These are phyloP conservation scores for Paracoccidioides brasiliensis DNA, from an alignment of 2,329 filamentous ascomycete genomes.

Conservation along the genomic window DNA sequence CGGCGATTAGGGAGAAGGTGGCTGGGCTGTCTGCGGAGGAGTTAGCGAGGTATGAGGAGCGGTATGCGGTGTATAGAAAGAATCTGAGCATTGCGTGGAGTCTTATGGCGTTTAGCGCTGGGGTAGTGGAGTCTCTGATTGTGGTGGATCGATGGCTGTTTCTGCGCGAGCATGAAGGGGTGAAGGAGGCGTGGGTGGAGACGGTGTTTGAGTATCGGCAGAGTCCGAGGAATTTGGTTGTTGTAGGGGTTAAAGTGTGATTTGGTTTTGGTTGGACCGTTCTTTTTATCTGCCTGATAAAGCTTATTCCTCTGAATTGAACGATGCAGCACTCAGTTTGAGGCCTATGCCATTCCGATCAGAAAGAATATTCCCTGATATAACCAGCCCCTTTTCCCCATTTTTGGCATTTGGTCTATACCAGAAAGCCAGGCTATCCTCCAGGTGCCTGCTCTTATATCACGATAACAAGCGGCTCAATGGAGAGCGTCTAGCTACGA, in stretches of 20 bases:
- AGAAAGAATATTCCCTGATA: too few relatives aligned
- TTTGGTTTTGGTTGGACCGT: neutral
- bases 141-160: conserved; percentile 84
- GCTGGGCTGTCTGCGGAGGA: conserved; percentile 58
- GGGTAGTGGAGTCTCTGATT: conserved; percentile 78
- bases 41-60: conserved; percentile 54
- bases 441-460: too few relatives aligned
- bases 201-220: conserved; percentile 76
- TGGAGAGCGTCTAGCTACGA: too few relatives aligned
- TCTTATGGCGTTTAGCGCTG: conserved; percentile 89
- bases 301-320: neutral
- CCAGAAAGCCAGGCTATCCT: too few relatives aligned
- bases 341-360: too few relatives aligned
- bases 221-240: conserved; percentile 82
- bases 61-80: conserved; percentile 55
- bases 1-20: conserved; percentile 54
- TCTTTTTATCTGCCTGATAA: neutral
- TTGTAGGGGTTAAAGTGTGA: conserved; percentile 73
- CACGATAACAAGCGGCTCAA: too few relatives aligned
- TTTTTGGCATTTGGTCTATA: too few relatives aligned
- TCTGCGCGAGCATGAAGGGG: conserved; percentile 63
- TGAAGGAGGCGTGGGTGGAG: conserved; percentile 76
- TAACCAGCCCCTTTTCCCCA: too few relatives aligned
- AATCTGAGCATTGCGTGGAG: conserved; percentile 83
- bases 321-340: too few relatives aligned